Percentiles rank a stretch among this genome's conserved stretches.
phyloP scores from a whole-genome alignment of 75 land plant genomes.

The Pseudotsuga menziesii region DNA sequence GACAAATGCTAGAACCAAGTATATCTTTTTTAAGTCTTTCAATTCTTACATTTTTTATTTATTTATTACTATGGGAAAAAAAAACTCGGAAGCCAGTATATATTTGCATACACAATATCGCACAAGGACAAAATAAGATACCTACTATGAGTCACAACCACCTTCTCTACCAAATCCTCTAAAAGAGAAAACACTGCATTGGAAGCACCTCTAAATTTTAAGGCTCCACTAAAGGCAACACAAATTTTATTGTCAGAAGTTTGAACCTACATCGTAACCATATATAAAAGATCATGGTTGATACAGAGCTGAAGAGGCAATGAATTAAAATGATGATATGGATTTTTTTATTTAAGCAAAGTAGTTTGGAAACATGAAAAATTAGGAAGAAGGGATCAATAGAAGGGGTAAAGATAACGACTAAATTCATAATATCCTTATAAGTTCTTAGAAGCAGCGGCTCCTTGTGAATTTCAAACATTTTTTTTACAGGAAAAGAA shows the following conservation, averaged over 20 bases:
- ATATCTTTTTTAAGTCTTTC: not conserved
- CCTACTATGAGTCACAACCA: slow-evolving; percentile 98
- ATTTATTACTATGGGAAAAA: not conserved
- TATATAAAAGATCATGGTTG: not conserved
- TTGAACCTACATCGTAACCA: not conserved
- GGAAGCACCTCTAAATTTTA: slow-evolving; percentile 93
- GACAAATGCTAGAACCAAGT: too few relatives aligned
- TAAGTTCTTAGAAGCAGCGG: not conserved
- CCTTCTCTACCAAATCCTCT: slow-evolving; percentile 62
- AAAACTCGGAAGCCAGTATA: not conserved
- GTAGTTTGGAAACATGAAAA: not conserved
- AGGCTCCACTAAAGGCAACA: slow-evolving; percentile 68
- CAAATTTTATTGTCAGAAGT: slow-evolving; percentile 8
- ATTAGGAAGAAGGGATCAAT: not conserved
- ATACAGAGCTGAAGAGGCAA: not conserved
- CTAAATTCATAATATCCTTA: not conserved
- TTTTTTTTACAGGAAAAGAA: not conserved
- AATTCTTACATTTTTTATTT: slow-evolving; percentile 1
- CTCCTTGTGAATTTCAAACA: not conserved
- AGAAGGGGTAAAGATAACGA: not conserved
- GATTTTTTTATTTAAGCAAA: not conserved
- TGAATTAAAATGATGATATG: not conserved
- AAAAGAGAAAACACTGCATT: slow-evolving; percentile 86
- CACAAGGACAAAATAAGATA: slow-evolving; percentile 7
- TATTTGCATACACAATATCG: not conserved